phyloP scores from a whole-genome alignment of 2,329 filamentous ascomycete genomes.

The Pestalotiopsis sp. region DNA sequence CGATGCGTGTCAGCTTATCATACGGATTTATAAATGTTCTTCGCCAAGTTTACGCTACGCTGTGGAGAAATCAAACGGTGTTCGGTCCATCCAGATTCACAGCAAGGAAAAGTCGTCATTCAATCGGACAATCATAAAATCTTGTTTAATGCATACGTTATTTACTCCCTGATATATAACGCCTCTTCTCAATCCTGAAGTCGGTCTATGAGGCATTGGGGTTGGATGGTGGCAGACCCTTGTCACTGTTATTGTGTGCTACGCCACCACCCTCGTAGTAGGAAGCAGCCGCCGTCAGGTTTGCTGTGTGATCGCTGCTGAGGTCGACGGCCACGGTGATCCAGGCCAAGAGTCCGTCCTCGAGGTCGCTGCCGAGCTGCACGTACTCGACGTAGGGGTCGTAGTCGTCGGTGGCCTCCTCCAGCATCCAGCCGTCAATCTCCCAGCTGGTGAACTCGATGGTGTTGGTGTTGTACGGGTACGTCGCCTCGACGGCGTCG shows the following conservation, averaged over 20 bases:
- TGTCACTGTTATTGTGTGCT: neutral
- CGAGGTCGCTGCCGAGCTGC: constrained; percentile 1
- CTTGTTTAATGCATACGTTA: too few relatives aligned
- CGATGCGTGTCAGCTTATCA: too few relatives aligned
- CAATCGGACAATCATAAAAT: too few relatives aligned
- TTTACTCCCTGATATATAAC: neutral
- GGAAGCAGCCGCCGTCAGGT: neutral
- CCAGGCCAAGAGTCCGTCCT: constrained; percentile 8
- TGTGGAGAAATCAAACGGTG: too few relatives aligned
- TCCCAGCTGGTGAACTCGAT: constrained; percentile 9
- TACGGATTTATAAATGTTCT: too few relatives aligned
- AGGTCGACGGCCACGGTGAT: constrained; percentile 9
- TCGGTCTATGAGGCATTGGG: neutral
- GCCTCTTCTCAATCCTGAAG: too few relatives aligned
- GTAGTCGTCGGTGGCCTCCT: constrained; percentile 1
- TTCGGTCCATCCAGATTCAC: too few relatives aligned
- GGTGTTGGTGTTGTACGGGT: constrained; percentile 7
- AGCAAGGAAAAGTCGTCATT: too few relatives aligned
- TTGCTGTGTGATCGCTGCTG: constrained; percentile 6
- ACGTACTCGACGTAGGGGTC: constrained; percentile 12
- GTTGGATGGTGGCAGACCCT: constrained; percentile 5
- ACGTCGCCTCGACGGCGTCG: constrained; percentile 14
- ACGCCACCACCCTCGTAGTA: constrained; percentile 10
- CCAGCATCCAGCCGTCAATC: constrained; percentile 5
- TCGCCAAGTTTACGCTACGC: too few relatives aligned